These are phyloP conservation scores for Fusarium napiforme DNA, from an alignment of 2,329 filamentous ascomycete species.

Conservation along the genomic window DNA sequence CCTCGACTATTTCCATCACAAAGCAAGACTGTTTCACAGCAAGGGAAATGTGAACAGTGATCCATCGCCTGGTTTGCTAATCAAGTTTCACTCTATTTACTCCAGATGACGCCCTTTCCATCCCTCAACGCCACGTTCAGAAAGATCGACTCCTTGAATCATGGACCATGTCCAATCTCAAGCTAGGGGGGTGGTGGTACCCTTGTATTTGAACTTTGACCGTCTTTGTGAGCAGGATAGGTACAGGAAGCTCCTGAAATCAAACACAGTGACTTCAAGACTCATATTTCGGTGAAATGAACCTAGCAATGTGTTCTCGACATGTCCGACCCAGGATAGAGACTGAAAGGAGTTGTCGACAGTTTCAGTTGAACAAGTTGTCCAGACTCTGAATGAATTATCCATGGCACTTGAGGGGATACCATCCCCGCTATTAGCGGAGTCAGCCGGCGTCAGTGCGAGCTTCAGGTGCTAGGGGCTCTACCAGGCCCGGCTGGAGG, in stretches of 20 bases:
- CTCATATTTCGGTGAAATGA: not conserved
- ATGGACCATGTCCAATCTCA: constrained; percentile 30
- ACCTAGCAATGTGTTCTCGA: not conserved
- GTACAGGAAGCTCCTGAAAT: not conserved
- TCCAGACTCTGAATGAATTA: constrained; percentile 29
- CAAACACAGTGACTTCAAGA: not conserved
- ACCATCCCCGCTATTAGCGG: constrained; percentile 40
- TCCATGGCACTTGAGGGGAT: constrained; percentile 29
- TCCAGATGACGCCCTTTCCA: constrained; percentile 29
- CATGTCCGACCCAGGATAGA: not conserved
- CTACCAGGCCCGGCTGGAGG: constrained; percentile 32
- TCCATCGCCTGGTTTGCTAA: constrained; percentile 4
- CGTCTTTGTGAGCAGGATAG: not conserved
- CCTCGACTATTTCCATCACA: not conserved
- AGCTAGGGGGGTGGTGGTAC: constrained; percentile 29
- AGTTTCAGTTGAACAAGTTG: constrained; percentile 26
- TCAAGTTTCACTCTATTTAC: constrained; percentile 17
- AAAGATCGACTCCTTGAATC: constrained; percentile 40
- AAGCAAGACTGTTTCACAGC: constrained; percentile 2
- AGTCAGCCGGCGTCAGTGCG: constrained; percentile 41
- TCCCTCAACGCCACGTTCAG: constrained; percentile 36
- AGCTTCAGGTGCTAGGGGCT: constrained; percentile 37
- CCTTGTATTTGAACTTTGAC: constrained; percentile 28
- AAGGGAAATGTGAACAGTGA: constrained; percentile 5
- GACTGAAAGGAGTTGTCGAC: constrained; percentile 8